Base-by-base conservation (phyloP, 2,329 filamentous ascomycete species). In the Periconia sp. region DNA sequence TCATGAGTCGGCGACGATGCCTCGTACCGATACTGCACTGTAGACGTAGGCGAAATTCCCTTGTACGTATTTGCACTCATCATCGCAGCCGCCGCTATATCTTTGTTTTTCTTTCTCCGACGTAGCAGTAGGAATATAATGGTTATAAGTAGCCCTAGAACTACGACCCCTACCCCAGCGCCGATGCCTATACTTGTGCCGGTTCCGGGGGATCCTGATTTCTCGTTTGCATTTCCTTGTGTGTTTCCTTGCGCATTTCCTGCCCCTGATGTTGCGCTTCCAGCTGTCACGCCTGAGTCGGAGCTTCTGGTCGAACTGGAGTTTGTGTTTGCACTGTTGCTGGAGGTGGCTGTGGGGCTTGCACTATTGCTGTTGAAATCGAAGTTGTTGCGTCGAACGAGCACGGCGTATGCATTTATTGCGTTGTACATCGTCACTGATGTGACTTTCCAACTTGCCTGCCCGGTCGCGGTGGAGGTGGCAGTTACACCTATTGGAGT, bases 161-260 rank as follows among this genome's bases (percentile, higher is more conserved):
- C 41, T n/a, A 49, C 18, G 19, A 48, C 27, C 15, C 50, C 50
- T 18, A 48, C 17, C 1, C 23, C 27, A 2, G 45, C 45, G 1
- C 52, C 47, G 17, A 50, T 45, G 14, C 52, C 47, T n/a, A 49
- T 45, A 17, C 52, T 50, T 1, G 47, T 47, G 10, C 47, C 46
- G n/a, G 47, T 54, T 15, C 46, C 43, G 5, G 50, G 43, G 6
- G 41, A 17, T 13, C 27, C 20, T 11, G 20, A 11, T n/a, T 37
- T 33, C 5, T 37, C 14, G 15, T 15, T 47, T 19, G n/a, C n/a
- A 35, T 14, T 47, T 7, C 11, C n/a, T 47, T 15, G n/a, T 45
- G 18, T 8, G 14, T 20, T 8, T 20, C 14, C 9, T 30, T 13
- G n/a, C n/a, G n/a, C n/a, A n/a, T n/a, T 45, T 14, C 18, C 18